Evolutionary conservation across 2,329 filamentous ascomycete species (phyloP), one percentile per base, ranked within the genome.

Genomic region (Trichoderma sp.): DNA sequence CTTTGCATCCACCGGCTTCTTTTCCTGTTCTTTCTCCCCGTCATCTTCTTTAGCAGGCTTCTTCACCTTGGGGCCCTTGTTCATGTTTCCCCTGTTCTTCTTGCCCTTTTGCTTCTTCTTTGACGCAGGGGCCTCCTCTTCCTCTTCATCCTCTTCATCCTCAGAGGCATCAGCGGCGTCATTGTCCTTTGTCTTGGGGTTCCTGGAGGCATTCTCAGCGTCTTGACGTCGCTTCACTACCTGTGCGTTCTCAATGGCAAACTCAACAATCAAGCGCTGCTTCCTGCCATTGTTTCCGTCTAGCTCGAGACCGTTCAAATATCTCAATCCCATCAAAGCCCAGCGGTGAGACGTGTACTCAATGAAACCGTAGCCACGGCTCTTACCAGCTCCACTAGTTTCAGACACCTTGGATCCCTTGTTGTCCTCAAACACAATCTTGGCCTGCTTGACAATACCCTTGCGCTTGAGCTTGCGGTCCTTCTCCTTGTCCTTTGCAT

Each of bases 201-300:
- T 82, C 27, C 79, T 77, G 2, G 83, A 83, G 76, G 81, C 84
- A 53, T 82, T 82, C 79, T 86, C 83, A 14, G 81, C 82, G 38
- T 81, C 82, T 62, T 80, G 81, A 76, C 97, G 90, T 78, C 97
- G 89, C 79, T 92, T 90, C n/a, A 99, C 93, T 1, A 99, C 97
- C 81, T 98, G 95, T 1, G 95, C 95, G 80, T 99, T 99, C 85
- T 99, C 97, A 83, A 99, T 98, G 24, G 97, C 95, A 83, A 99
- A 99, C 84, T 99, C 97, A 50, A 96, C 96, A 81, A 99, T 95
- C 69, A 99, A 86, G 14, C 97, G 90, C 84, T 97, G 95, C 83
- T 95, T 96, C 85, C 93, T 94, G 78, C 97, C 95, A 71, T 89
- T 85, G 29, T 87, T 85, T 77, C 89, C 90, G 80, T 89, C 87